A percentile compares a stretch with the other conserved stretches of the same genome.
Conservation (phyloP, 352 stramenopile species). For the Pythium aquatile region DNA sequence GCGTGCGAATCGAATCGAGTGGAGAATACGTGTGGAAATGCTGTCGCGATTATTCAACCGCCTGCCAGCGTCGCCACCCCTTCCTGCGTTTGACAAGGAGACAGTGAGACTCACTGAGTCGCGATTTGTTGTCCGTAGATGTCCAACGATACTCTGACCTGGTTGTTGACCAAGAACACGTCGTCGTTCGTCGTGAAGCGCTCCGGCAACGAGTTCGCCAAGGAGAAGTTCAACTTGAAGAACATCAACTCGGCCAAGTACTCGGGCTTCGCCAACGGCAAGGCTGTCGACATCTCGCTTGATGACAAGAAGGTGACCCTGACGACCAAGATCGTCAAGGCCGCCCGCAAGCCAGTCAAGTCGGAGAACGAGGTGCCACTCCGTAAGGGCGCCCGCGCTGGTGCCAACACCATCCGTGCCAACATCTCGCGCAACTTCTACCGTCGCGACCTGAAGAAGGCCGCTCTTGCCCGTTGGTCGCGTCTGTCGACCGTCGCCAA, state of each 20-base stretch:
- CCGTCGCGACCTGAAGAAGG: slow-evolving; percentile 84
- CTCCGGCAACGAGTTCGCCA: slow-evolving; percentile 87
- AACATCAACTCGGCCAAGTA: slow-evolving; percentile 97
- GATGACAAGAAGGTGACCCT: slow-evolving; percentile 87
- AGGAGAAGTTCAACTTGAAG: slow-evolving; percentile 95
- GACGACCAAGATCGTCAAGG: slow-evolving; percentile 82
- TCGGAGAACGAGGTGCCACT: slow-evolving; percentile 70
- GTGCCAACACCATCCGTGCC: slow-evolving; percentile 83
- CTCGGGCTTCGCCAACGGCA: slow-evolving; percentile 92
- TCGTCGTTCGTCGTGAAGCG: slow-evolving; percentile 96
- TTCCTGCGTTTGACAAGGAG: background rate
- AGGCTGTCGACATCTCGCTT: slow-evolving; percentile 91
- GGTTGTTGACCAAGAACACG: slow-evolving; percentile 96
- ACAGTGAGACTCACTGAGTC: slow-evolving; percentile 17
- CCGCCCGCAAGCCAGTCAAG: slow-evolving; percentile 66
- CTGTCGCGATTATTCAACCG: background rate
- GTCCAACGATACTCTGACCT: slow-evolving; percentile 94
- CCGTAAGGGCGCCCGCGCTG: slow-evolving; percentile 80
- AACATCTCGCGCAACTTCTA: slow-evolving; percentile 90
- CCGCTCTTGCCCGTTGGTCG: slow-evolving; percentile 83
- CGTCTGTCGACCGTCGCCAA: slow-evolving; percentile 84
- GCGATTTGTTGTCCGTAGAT: slow-evolving; percentile 44
- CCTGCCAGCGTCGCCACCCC: background rate
- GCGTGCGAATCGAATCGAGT: background rate
- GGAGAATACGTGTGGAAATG: background rate